phyloP scores from a whole-genome alignment of 208 protist species.

The Phytomonas sp. region DNA sequence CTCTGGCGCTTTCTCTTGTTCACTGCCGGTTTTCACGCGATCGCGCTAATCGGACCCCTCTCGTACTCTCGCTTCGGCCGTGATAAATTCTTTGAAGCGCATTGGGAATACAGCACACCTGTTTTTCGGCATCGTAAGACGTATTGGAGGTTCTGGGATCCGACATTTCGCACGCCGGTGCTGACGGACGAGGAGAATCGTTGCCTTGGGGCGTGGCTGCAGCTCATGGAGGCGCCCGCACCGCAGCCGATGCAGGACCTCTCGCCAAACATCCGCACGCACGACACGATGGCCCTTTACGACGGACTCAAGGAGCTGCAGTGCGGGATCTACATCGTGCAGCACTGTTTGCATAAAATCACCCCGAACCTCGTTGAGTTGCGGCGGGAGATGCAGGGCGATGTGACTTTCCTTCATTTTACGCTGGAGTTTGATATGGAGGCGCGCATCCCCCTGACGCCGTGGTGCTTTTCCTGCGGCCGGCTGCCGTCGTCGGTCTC shows the following conservation, averaged over 20 bases:
- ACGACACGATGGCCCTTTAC: constrained; percentile 51
- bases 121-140: constrained; percentile 21
- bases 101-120: constrained; percentile 59
- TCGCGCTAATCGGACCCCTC: constrained; percentile 20
- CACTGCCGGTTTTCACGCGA: constrained; percentile 25
- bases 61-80: constrained; percentile 20
- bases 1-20: constrained; percentile 18
- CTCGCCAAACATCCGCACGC: constrained; percentile 25
- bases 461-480: constrained; percentile 8
- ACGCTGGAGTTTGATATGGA: constrained; percentile 33
- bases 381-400: constrained; percentile 36
- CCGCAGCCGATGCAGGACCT: constrained; percentile 21
- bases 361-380: constrained; percentile 36
- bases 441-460: constrained; percentile 35
- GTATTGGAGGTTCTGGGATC: constrained; percentile 36
- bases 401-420: constrained; percentile 47
- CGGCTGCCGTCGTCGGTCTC: constrained; percentile 33
- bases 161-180: constrained; percentile 23
- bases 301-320: constrained; percentile 40
- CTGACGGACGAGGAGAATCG: constrained; percentile 34
- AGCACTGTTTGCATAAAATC: constrained; percentile 22
- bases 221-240: constrained; percentile 22
- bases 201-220: constrained; percentile 52
- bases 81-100: constrained; percentile 41
- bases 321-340: constrained; percentile 32